Percentiles rank a stretch among this genome's conserved stretches.
Evolutionary conservation across 2,329 filamentous ascomycete species (phyloP).

Genomic region (Trichoderma atroviride): DNA sequence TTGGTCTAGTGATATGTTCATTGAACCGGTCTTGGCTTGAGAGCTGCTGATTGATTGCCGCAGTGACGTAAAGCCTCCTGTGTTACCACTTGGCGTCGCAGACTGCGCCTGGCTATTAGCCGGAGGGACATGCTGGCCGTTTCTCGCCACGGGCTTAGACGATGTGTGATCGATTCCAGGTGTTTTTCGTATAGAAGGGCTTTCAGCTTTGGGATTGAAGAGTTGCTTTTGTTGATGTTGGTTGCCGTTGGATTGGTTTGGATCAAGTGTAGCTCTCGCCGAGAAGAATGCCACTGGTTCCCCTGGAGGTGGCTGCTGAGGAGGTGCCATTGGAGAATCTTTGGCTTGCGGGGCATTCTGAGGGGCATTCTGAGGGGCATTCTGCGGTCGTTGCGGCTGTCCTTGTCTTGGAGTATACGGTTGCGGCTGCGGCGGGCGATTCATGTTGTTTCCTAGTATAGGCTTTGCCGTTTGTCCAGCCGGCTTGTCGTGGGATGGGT

Average conservation of each 20-base stretch:
- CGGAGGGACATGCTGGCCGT: constrained; percentile 55
- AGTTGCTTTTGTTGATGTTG: constrained; percentile 47
- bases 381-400: constrained; percentile 31
- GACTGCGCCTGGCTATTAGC: constrained; percentile 36
- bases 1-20: constrained; percentile 58
- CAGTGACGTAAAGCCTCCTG: constrained; percentile 37
- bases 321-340: constrained; percentile 31
- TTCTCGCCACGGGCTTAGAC: constrained; percentile 70
- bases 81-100: constrained; percentile 30
- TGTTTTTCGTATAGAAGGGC: constrained; percentile 85
- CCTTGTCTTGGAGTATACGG: constrained; percentile 42
- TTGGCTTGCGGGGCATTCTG: constrained; percentile 24
- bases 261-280: constrained; percentile 53
- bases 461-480: constrained; percentile 29
- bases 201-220: constrained; percentile 76
- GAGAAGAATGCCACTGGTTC: constrained; percentile 69
- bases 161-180: constrained; percentile 81
- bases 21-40: constrained; percentile 44
- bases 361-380: no score
- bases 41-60: constrained; percentile 36
- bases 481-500: constrained; percentile 30
- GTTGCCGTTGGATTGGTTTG: constrained; percentile 50
- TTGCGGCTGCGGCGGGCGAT: constrained; percentile 35
- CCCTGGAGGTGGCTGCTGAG: constrained; percentile 37
- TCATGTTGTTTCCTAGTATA: constrained; percentile 29